These are phyloP conservation scores for Achaetomium macrosporum DNA, from an alignment of 2,329 filamentous ascomycete genomes.

Conservation along the genomic window DNA sequence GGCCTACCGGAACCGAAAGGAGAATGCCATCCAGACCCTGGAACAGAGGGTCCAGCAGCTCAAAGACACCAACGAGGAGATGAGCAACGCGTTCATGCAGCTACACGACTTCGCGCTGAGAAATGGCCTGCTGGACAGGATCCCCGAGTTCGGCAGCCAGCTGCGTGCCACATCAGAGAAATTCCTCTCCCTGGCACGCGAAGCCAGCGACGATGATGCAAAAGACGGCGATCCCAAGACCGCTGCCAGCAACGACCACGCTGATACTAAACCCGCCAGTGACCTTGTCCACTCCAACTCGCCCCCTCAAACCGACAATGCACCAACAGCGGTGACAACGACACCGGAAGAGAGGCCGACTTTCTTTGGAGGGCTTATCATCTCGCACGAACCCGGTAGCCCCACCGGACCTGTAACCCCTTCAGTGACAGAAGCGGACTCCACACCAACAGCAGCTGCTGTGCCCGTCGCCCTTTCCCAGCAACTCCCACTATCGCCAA, in stretches of 20 bases:
- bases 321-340: not conserved
- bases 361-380: slow-evolving; percentile 27
- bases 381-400: slow-evolving; percentile 22
- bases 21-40: slow-evolving; percentile 68
- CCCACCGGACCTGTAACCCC: not conserved
- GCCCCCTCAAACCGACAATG: not conserved
- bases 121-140: slow-evolving; percentile 51
- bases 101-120: slow-evolving; percentile 58
- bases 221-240: slow-evolving; percentile 25
- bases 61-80: slow-evolving; percentile 63
- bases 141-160: slow-evolving; percentile 52
- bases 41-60: slow-evolving; percentile 65
- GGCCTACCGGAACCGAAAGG: slow-evolving; percentile 79
- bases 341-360: not conserved
- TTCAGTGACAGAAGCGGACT: slow-evolving; percentile 7
- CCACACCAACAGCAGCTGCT: not conserved
- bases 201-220: slow-evolving; percentile 35
- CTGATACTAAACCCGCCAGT: not conserved
- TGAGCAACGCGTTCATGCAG: slow-evolving; percentile 64
- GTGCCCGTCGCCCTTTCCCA: slow-evolving; percentile 7
- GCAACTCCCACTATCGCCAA: slow-evolving; percentile 17
- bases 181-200: slow-evolving; percentile 51
- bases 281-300: not conserved
- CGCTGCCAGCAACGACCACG: slow-evolving; percentile 5
- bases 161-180: slow-evolving; percentile 52